Percentiles rank a stretch among this genome's conserved stretches.
These are phyloP conservation scores for Pholiota microspora DNA, from an alignment of 768 basidiomycete species.

Conservation along the genomic window DNA sequence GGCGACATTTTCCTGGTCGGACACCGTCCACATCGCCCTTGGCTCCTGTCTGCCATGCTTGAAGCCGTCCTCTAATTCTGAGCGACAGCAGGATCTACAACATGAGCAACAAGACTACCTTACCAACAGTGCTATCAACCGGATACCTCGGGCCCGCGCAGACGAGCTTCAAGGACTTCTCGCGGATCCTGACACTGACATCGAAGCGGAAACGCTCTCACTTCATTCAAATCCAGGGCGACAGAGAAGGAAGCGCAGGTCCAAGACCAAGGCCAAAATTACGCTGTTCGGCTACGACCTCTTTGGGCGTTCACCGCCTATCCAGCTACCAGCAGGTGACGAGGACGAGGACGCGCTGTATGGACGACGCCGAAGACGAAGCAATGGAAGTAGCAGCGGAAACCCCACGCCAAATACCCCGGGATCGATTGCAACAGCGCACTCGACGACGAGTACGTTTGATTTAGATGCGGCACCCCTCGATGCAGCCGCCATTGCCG, in stretches of 20 bases:
- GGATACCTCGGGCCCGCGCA: slow-evolving; percentile 34
- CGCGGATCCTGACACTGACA: slow-evolving; percentile 39
- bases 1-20: slow-evolving; percentile 57
- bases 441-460: slow-evolving; percentile 37
- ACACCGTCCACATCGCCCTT: slow-evolving; percentile 56
- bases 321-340: slow-evolving; percentile 50
- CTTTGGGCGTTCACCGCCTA: slow-evolving; percentile 54
- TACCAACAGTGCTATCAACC: slow-evolving; percentile 28
- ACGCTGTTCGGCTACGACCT: slow-evolving; percentile 65
- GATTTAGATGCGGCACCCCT: slow-evolving; percentile 73
- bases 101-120: neutral
- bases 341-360: slow-evolving; percentile 41
- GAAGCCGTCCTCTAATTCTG: slow-evolving; percentile 23
- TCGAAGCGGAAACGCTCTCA: slow-evolving; percentile 62
- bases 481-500: slow-evolving; percentile 54
- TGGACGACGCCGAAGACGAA: neutral
- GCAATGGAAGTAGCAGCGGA: slow-evolving; percentile 3
- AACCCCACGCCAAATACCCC: slow-evolving; percentile 5
- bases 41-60: slow-evolving; percentile 62
- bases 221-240: slow-evolving; percentile 56
- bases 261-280: slow-evolving; percentile 36
- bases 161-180: slow-evolving; percentile 39
- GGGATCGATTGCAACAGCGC: slow-evolving; percentile 19
- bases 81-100: slow-evolving; percentile 14
- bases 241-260: slow-evolving; percentile 25